Base-by-base conservation (phyloP, 2,329 filamentous ascomycete genomes). In the Didymosphaeria variabile region DNA sequence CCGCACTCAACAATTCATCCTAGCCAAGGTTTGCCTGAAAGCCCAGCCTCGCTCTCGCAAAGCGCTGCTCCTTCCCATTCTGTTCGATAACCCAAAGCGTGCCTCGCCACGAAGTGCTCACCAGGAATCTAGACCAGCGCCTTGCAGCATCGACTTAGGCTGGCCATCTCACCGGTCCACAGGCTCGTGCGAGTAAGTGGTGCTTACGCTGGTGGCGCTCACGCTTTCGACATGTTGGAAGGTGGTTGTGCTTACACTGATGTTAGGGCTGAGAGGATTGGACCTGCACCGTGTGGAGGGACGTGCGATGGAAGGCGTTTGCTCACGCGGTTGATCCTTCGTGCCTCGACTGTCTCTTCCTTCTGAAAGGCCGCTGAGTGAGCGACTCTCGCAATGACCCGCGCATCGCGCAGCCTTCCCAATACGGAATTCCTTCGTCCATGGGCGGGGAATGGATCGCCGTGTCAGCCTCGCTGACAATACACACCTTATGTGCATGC, bases 101-200 rank as follows among this genome's bases (percentile, higher is more conserved):
- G n/a, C n/a, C n/a, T 40, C 21, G 49, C 49, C 32, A 50, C 47
- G 47, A 50, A 5, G 29, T 26, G 10, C n/a, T 10, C 31, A 42
- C 50, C n/a, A n/a, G 2, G 51, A 9, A 19, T 54, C 51, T 45
- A 54, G 51, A 54, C 38, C 38, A 15, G 12, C 36, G 38, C 36
- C 38, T 31, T 23, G 50, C 50, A 52, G 32, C 19, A 9, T 40
- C 36, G 12, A 13, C 10, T 49, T 31, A 2, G 29, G n/a, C 21
- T 46, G 7, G n/a, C 44, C 34, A 15, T 36, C 34, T 36, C 34
- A 21, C 40, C 17, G 40, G 46, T 49, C 46, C 21, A 47, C 23
- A 26, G 40, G 40, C 40, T 13, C 12, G 38, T n/a, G 38, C 38
- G 38, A 40, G 15, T 15, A 8, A n/a, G 17, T 17, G 40, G 8